These are phyloP conservation scores for Pestalotiopsis fici DNA, from an alignment of 2,329 filamentous ascomycete genomes.

Conservation along the genomic window DNA sequence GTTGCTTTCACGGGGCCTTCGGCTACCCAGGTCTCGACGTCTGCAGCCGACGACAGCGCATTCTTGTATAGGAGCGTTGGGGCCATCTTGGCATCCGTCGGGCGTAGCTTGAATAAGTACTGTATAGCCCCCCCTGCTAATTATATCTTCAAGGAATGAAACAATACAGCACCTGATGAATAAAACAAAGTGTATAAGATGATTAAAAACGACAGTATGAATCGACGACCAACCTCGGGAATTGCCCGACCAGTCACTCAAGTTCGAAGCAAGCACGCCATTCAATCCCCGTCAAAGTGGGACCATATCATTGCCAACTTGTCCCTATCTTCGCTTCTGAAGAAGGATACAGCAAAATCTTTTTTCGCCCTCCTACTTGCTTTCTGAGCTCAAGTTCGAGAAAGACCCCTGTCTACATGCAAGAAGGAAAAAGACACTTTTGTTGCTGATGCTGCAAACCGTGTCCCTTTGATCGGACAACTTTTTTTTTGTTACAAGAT, in stretches of 20 bases:
- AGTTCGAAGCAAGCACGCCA: not conserved
- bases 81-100: not conserved
- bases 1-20: conserved; percentile 2
- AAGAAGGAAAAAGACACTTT: too few species aligned
- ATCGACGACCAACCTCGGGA: not conserved
- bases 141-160: too few species aligned
- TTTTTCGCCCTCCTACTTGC: too few species aligned
- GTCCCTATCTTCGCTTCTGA: too few species aligned
- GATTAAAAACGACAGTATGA: not conserved
- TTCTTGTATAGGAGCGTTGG: conserved; percentile 1
- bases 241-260: not conserved
- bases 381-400: too few species aligned
- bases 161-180: too few species aligned
- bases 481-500: not conserved
- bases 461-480: not conserved
- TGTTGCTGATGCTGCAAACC: not conserved
- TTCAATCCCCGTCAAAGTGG: not conserved
- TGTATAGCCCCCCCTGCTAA: too few species aligned
- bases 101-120: not conserved
- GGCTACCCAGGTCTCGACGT: not conserved
- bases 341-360: too few species aligned
- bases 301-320: not conserved
- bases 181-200: too few species aligned
- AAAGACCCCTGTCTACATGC: too few species aligned
- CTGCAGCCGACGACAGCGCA: not conserved